These are phyloP conservation scores for Pythium vanterpoolii DNA, from an alignment of 352 stramenopile species.

Conservation along the genomic window DNA sequence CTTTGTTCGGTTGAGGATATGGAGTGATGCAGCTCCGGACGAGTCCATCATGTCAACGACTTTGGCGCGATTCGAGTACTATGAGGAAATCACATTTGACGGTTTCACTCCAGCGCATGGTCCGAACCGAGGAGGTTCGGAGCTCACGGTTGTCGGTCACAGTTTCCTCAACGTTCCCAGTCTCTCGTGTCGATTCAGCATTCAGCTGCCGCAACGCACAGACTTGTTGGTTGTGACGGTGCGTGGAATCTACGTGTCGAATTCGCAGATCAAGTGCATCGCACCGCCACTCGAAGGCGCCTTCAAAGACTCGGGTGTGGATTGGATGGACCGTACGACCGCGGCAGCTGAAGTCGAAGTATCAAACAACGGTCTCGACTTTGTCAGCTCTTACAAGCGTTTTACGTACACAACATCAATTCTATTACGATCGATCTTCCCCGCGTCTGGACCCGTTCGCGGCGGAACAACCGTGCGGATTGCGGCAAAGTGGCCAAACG, in stretches of 20 bases:
- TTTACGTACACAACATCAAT: conserved; percentile 32
- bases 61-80: conserved; percentile 33
- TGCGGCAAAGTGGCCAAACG: not conserved
- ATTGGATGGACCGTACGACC: conserved; percentile 1
- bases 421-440: conserved; percentile 14
- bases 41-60: conserved; percentile 31
- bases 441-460: conserved; percentile 19
- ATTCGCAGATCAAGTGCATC: conserved; percentile 22
- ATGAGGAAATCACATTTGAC: conserved; percentile 23
- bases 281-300: conserved; percentile 2
- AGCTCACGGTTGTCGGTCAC: conserved; percentile 23
- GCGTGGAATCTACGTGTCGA: conserved; percentile 23
- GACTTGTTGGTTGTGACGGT: conserved; percentile 13
- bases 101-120: conserved; percentile 35
- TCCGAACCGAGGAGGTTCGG: conserved; percentile 29
- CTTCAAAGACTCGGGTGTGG: conserved; percentile 8
- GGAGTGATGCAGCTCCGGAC: conserved; percentile 9
- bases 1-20: conserved; percentile 34
- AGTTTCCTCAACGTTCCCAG: conserved; percentile 25
- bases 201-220: conserved; percentile 25
- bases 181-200: conserved; percentile 36
- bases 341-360: conserved; percentile 30
- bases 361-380: conserved; percentile 54
- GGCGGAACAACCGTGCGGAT: conserved; percentile 32
- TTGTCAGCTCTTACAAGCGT: conserved; percentile 14